Base-by-base conservation (phyloP, 192 early-diverging fungal genomes). In the Coemansia sp. region DNA sequence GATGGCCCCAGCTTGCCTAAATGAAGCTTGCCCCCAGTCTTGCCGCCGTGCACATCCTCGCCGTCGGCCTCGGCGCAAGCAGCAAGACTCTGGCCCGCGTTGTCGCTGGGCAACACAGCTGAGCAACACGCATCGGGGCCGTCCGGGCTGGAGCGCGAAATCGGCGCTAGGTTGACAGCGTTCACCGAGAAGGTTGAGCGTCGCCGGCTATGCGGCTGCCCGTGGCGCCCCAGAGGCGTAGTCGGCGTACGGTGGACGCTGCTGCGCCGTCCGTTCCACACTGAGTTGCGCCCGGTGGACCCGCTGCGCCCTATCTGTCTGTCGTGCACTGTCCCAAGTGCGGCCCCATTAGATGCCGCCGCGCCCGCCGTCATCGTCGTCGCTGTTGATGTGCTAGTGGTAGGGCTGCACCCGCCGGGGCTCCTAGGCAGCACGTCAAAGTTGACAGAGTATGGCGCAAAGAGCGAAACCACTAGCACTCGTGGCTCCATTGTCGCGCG, bases 401-500 rank as follows among this genome's bases (percentile, higher is more conserved):
- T n/a, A n/a, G n/a, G n/a, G n/a, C n/a, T n/a, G n/a, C n/a, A n/a
- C n/a, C 31, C 45, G 26, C 45, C 27, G 35, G 35, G 26, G 30
- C n/a, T 42, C 38, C 34, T 59, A 15, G 21, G 39, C 17, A 55
- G 35, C 43, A 52, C 47, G 66, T 63, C 77, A 64, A 86, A 82
- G 61, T 81, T 82, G 62, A 85, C 80, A 26, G 90, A 89, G 35
- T 83, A 81, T 5, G 90, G 90, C 33, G 89, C 78, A 59, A 87
- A 87, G 7, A 91, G 70, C 8, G 87, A 80, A 8, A 84, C 87
- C n/a, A 89, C 82, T 11, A 90, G 70, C 6, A 89, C 81, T 41
- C 85, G 70, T 31, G 73, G 56, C 51, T 76, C 73, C 73, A 76
- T 75, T 26, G 26, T 30, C 31, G 27, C 10, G 25, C 29, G 25